phyloP scores from a whole-genome alignment of 768 basidiomycete genomes.

The Multifurca ochricompacta region DNA sequence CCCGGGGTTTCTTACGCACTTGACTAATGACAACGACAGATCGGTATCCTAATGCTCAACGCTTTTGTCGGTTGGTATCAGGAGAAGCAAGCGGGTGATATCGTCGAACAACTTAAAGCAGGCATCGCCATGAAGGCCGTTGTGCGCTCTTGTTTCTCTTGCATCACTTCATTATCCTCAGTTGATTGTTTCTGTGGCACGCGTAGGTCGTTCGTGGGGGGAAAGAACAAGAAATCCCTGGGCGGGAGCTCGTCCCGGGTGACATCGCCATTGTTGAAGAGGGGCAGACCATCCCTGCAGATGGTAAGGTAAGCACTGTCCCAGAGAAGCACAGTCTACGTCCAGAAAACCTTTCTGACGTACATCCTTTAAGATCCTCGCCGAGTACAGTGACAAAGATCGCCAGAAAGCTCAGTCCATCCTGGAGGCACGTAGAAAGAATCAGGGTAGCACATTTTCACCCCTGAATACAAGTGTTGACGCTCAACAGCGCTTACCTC shows the following conservation, averaged over 20 bases:
- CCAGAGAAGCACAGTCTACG: neutral
- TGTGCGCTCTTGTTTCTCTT: conserved; percentile 14
- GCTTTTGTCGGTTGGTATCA: conserved; percentile 41
- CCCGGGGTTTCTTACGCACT: neutral
- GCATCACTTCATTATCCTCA: neutral
- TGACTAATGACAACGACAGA: conserved; percentile 20
- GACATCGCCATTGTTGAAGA: conserved; percentile 39
- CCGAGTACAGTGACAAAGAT: conserved; percentile 34
- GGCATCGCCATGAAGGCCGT: conserved; percentile 37
- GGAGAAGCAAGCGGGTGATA: conserved; percentile 43
- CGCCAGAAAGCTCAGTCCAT: conserved; percentile 27
- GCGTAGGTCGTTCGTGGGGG: conserved; percentile 32
- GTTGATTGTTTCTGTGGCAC: neutral
- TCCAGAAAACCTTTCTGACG: neutral
- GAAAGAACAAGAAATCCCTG: conserved; percentile 35
- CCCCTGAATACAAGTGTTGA: neutral
- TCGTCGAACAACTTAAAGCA: conserved; percentile 41
- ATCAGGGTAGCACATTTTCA: neutral
- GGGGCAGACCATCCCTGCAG: conserved; percentile 39
- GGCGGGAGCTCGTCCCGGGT: conserved; percentile 38
- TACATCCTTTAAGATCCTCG: conserved; percentile 29
- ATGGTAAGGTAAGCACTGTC: conserved; percentile 32
- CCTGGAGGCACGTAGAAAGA: conserved; percentile 21
- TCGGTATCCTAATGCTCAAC: conserved; percentile 35
- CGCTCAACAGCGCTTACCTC: neutral